Evolutionary conservation across 371 early-diverging fungal species (phyloP).

Genomic region (Dichotomocladium elegans): DNA sequence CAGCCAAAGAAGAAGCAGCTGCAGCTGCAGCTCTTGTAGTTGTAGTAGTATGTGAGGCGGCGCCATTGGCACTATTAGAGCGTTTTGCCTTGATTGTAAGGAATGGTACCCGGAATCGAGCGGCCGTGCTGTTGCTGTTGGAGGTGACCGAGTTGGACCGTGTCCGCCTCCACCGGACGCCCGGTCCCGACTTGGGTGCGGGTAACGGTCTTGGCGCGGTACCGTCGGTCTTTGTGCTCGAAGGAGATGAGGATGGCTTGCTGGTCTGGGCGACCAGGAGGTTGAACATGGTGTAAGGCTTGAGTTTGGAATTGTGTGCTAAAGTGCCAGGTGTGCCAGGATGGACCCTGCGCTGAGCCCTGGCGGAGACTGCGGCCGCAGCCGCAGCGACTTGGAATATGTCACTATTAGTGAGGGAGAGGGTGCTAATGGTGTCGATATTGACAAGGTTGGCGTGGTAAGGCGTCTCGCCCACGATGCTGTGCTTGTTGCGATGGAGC

Average conservation of each 20-base stretch:
- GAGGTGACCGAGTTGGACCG: background rate
- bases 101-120: background rate
- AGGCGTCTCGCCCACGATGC: conserved; percentile 12
- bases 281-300: conserved; percentile 26
- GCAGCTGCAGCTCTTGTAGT: background rate
- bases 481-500: conserved; percentile 10
- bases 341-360: background rate
- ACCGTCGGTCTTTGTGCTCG: background rate
- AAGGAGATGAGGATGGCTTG: background rate
- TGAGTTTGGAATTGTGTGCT: conserved; percentile 33
- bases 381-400: background rate
- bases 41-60: background rate
- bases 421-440: conserved; percentile 3
- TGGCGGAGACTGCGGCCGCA: background rate
- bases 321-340: conserved; percentile 6
- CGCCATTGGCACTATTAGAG: no score
- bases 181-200: background rate
- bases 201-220: background rate
- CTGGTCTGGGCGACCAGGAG: background rate
- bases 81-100: background rate
- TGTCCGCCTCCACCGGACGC: background rate
- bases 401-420: background rate
- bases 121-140: background rate
- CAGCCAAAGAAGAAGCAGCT: no score
- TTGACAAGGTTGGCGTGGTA: conserved; percentile 8